A percentile compares a stretch with the other conserved stretches of the same genome.
phyloP scores from a whole-genome alignment of 164 flowering plant species.

The Aristolochia fimbriata region DNA sequence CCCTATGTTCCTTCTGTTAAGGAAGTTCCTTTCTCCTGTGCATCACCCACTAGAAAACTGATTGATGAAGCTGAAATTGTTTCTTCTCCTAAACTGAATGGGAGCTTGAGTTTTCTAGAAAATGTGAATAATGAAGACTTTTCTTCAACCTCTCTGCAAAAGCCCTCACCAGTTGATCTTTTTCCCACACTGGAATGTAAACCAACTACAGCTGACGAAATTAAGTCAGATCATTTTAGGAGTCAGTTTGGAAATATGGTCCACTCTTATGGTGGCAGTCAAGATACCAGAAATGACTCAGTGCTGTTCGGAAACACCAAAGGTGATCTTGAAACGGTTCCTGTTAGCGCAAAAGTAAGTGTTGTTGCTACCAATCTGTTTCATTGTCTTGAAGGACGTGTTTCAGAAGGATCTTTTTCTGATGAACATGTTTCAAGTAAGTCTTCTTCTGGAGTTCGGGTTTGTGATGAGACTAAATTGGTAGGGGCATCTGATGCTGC shows the following conservation, averaged over 20 bases:
- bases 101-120: neutral
- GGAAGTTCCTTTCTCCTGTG: neutral
- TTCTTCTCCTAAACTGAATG: constrained; percentile 7
- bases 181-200: neutral
- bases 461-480: constrained; percentile 11
- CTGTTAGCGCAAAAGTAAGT: constrained; percentile 9
- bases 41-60: constrained; percentile 8
- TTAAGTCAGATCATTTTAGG: neutral
- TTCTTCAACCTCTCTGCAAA: constrained; percentile 8
- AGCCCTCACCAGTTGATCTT: constrained; percentile 8
- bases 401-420: constrained; percentile 1
- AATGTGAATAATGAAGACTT: constrained; percentile 7
- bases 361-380: constrained; percentile 5
- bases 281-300: constrained; percentile 9
- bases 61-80: constrained; percentile 11
- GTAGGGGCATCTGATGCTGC: constrained; percentile 5
- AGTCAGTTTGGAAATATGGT: neutral
- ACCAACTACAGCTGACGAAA: neutral
- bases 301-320: constrained; percentile 3
- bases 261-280: constrained; percentile 6
- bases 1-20: constrained; percentile 7
- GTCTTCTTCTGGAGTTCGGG: constrained; percentile 12
- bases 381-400: no score
- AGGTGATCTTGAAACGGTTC: constrained; percentile 7
- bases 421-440: constrained; percentile 6